Percentiles rank a stretch among this genome's conserved stretches.
Evolutionary conservation across 129 eudicot genomes (phyloP).

Genomic region (Chrysanthemum lavandulifolium): DNA sequence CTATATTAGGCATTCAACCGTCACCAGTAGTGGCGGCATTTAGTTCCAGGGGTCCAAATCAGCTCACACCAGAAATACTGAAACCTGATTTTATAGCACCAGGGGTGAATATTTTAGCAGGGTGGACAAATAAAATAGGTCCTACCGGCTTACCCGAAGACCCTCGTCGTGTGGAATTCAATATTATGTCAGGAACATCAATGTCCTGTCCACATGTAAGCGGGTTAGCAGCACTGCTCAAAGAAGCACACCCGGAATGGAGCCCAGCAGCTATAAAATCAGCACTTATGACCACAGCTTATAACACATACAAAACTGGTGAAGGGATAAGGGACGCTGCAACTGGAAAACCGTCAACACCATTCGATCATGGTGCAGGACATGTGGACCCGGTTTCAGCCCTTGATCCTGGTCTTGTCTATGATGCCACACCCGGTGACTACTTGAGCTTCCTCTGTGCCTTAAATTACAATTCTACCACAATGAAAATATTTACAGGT

Average conservation of each 20-base stretch:
- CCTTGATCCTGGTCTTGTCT: slow-evolving; percentile 36
- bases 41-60: slow-evolving; percentile 76
- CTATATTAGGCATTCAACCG: slow-evolving; percentile 65
- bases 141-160: slow-evolving; percentile 67
- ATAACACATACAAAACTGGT: slow-evolving; percentile 58
- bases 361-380: slow-evolving; percentile 34
- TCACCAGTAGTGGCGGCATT: slow-evolving; percentile 69
- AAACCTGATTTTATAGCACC: slow-evolving; percentile 87
- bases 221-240: slow-evolving; percentile 71
- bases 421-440: slow-evolving; percentile 28
- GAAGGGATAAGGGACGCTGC: slow-evolving; percentile 54
- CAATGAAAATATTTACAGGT: slow-evolving; percentile 25
- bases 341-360: slow-evolving; percentile 55
- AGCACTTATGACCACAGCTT: slow-evolving; percentile 88
- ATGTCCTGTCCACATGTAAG: slow-evolving; percentile 93
- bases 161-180: slow-evolving; percentile 52
- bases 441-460: slow-evolving; percentile 37
- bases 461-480: slow-evolving; percentile 41
- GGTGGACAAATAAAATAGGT: slow-evolving; percentile 64
- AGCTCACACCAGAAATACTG: slow-evolving; percentile 55
- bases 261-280: slow-evolving; percentile 82
- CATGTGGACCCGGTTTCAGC: slow-evolving; percentile 46
- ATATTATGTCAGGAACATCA: slow-evolving; percentile 81
- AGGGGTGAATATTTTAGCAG: slow-evolving; percentile 75
- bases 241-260: slow-evolving; percentile 76